phyloP scores from a whole-genome alignment of 2,329 filamentous ascomycete species.

The Epichloe hybrida region DNA sequence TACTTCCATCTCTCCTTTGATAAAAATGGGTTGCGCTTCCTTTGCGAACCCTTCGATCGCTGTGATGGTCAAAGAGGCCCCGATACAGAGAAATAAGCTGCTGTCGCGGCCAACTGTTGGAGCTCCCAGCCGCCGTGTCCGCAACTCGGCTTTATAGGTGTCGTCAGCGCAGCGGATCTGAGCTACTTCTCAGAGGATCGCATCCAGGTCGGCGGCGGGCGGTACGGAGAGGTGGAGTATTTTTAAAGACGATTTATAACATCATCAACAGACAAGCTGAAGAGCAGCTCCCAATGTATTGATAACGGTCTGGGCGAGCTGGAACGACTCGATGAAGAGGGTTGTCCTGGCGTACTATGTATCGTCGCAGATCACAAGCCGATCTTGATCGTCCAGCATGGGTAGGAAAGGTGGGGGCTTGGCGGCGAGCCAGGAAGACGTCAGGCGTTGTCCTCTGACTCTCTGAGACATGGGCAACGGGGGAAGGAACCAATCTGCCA shows the following conservation, averaged over 20 bases:
- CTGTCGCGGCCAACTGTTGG: not conserved
- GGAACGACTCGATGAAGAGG: not conserved
- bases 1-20: conserved; percentile 22
- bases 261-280: not conserved
- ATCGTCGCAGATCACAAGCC: conserved; percentile 1
- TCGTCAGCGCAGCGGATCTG: not conserved
- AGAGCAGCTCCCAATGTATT: not conserved
- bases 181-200: not conserved
- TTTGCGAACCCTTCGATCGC: not conserved
- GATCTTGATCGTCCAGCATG: not conserved
- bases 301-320: not conserved
- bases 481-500: not conserved
- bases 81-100: not conserved
- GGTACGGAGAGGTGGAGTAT: not conserved
- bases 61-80: not conserved
- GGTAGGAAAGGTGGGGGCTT: not conserved
- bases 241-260: not conserved
- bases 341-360: not conserved
- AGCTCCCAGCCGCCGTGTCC: not conserved
- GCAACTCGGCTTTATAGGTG: not conserved
- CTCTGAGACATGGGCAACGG: not conserved
- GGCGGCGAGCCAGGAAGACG: conserved; percentile 1
- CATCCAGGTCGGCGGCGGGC: not conserved
- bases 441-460: conserved; percentile 3
- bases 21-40: not conserved